Evolutionary conservation across 192 early-diverging fungal genomes (phyloP).

Genomic region (Backusella mclennaniae): DNA sequence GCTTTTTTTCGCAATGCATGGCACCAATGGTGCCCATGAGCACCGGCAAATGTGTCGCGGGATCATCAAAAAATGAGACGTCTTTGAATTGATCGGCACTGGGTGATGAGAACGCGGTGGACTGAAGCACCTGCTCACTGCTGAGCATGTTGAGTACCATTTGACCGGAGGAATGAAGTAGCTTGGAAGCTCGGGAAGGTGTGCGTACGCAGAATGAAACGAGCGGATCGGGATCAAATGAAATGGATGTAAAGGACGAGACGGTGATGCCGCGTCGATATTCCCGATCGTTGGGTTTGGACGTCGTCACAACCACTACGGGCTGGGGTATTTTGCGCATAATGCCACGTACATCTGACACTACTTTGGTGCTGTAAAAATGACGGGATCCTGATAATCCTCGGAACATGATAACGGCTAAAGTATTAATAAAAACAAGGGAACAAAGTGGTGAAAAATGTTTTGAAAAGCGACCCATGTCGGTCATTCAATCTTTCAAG

Average conservation of each 20-base stretch:
- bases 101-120: conserved; percentile 59
- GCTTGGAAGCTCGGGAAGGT: conserved; percentile 56
- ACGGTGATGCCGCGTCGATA: conserved; percentile 61
- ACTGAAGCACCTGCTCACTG: conserved; percentile 52
- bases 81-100: conserved; percentile 49
- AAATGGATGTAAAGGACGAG: conserved; percentile 65
- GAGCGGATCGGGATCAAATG: conserved; percentile 55
- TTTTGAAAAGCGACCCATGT: neutral
- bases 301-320: conserved; percentile 56
- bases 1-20: conserved; percentile 52
- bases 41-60: conserved; percentile 49
- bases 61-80: conserved; percentile 38
- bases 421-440: neutral
- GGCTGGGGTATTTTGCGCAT: conserved; percentile 64
- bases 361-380: neutral
- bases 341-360: conserved; percentile 42
- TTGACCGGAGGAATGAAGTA: conserved; percentile 44
- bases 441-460: neutral
- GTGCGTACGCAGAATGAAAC: conserved; percentile 62
- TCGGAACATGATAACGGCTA: neutral
- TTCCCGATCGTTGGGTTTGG: conserved; percentile 28
- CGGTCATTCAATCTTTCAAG: neutral
- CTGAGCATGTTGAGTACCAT: conserved; percentile 65
- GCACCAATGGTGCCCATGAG: conserved; percentile 56
- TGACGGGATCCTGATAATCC: neutral